phyloP scores from a whole-genome alignment of 2,329 filamentous ascomycete genomes.

The Colletotrichum cereale region DNA sequence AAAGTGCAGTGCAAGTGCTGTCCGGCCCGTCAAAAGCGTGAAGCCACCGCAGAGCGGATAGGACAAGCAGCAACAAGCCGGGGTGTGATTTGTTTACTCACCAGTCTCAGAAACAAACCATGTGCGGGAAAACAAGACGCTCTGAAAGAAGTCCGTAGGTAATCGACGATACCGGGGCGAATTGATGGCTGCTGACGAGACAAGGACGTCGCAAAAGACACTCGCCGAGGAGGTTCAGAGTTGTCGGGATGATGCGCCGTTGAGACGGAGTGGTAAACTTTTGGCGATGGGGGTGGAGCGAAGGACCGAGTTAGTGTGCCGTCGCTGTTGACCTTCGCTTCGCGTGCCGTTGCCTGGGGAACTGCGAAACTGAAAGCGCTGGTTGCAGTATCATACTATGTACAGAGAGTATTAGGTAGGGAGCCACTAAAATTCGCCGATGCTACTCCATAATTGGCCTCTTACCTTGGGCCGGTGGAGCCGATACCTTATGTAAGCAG shows the following conservation, averaged over 20 bases:
- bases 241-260: conserved; percentile 37
- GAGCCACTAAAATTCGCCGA: conserved; percentile 13
- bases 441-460: conserved; percentile 15
- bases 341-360: conserved; percentile 37
- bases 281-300: conserved; percentile 36
- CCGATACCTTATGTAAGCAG: conserved; percentile 16
- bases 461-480: neutral
- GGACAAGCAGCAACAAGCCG: conserved; percentile 4
- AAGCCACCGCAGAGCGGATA: neutral
- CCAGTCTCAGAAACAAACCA: conserved; percentile 46
- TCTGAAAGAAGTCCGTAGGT: conserved; percentile 4
- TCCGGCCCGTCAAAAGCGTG: neutral
- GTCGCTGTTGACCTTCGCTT: conserved; percentile 38
- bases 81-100: conserved; percentile 42
- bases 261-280: conserved; percentile 35
- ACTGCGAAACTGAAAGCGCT: conserved; percentile 20
- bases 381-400: neutral
- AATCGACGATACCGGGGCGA: conserved; percentile 39
- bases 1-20: neutral
- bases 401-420: too few species aligned
- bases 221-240: conserved; percentile 19
- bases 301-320: conserved; percentile 33
- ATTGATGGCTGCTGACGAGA: conserved; percentile 48
- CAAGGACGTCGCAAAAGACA: conserved; percentile 29
- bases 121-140: conserved; percentile 43